Conservation (phyloP, 1,284 basidiomycete species). For the Ustilago loliicola region DNA sequence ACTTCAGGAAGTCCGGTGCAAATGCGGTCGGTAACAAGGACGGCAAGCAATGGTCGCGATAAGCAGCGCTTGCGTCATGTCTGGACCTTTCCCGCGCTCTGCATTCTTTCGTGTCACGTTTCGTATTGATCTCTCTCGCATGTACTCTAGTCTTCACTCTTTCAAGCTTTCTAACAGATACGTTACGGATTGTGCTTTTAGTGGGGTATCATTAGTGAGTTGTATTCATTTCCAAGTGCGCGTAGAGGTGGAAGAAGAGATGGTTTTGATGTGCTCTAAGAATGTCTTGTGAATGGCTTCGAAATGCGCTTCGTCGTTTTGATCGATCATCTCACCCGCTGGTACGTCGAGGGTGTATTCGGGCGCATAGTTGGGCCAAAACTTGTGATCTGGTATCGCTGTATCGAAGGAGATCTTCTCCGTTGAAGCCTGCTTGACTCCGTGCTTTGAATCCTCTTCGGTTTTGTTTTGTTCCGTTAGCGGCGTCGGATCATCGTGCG, state of each 20-base stretch:
- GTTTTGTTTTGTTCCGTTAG: slow-evolving; percentile 10
- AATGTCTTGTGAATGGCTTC: slow-evolving; percentile 30
- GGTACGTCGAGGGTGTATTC: slow-evolving; percentile 30
- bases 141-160: slow-evolving; percentile 29
- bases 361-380: slow-evolving; percentile 40
- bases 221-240: neutral
- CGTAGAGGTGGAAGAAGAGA: neutral
- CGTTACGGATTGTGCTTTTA: neutral
- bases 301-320: slow-evolving; percentile 45
- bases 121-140: slow-evolving; percentile 8
- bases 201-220: neutral
- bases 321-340: slow-evolving; percentile 46
- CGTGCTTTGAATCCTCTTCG: neutral
- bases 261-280: slow-evolving; percentile 16
- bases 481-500: slow-evolving; percentile 15
- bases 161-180: neutral
- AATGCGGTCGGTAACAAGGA: slow-evolving; percentile 41
- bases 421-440: slow-evolving; percentile 11
- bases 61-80: neutral
- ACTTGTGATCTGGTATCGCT: slow-evolving; percentile 41
- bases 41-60: slow-evolving; percentile 62
- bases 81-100: neutral
- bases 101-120: slow-evolving; percentile 3
- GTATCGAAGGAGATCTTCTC: slow-evolving; percentile 36
- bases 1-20: slow-evolving; percentile 47